Evolutionary conservation across 139 green algal species (phyloP), one percentile per base, ranked within the genome.

Genomic region (Asterochloris sp.): DNA sequence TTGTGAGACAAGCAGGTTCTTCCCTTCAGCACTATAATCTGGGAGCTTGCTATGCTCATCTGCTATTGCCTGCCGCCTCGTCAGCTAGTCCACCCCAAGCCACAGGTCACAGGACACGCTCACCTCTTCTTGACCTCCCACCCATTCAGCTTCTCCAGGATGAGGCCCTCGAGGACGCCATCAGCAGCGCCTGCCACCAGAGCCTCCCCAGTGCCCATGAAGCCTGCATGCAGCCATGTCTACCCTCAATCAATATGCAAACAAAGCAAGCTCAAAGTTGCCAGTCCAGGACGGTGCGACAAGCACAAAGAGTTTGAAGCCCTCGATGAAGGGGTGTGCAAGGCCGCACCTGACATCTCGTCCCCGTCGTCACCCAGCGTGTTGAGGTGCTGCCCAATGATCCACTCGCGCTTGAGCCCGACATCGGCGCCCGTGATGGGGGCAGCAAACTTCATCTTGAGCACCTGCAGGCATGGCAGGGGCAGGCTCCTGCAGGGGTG

Each of bases 131-230:
- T 62, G 11, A 84, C 60, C 13, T 77, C 71, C 73, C 64, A 63
- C 61, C 81, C 81, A 60, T 84, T 84, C 14, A 84, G 61, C 74
- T 84, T 84, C 28, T 84, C 81, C 60, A 84, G 66, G 62, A 84
- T 60, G 11, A 84, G 81, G 14, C 81, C 81, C 73, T 84, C 81
- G 16, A 84, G 27, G 60, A 80, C 68, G 17, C 81, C 81, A 54
- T 69, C 69, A 0, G 69, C 81, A 63, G 38, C 69, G 13, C 62
- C 28, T 38, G 73, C 61, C 15, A 84, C 68, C 17, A 84, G 17
- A 15, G 81, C 81, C 24, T 73, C 81, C 12, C 81, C 81, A 13
- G 81, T 84, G 81, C 76, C 76, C 81, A 84, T 84, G 73, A 84
- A 84, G 2, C 81, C 81, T 84, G 81, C 80, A 83, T 0, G 11